A percentile compares a stretch with the other conserved stretches of the same genome.
Evolutionary conservation across 1,284 basidiomycete genomes (phyloP).

Genomic region (Pyrrhoderma lamaoense): DNA sequence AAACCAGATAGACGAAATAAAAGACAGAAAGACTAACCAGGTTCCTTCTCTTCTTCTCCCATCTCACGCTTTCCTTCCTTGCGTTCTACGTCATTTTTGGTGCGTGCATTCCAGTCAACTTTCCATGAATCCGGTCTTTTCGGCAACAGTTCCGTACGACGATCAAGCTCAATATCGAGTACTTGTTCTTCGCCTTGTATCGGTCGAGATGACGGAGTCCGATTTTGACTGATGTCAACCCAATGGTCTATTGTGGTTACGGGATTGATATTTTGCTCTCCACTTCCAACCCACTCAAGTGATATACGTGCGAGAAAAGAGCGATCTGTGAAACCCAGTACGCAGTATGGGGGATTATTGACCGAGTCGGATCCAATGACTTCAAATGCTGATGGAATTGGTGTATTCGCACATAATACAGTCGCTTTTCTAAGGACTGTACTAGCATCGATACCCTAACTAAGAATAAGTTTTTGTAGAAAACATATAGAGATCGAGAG

Average conservation of each 20-base stretch:
- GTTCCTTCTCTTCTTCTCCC: neutral
- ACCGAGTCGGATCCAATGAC: conserved; percentile 28
- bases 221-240: conserved; percentile 58
- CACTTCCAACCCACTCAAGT: conserved; percentile 39
- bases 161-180: conserved; percentile 64
- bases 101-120: conserved; percentile 20
- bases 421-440: conserved; percentile 44
- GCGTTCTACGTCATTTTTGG: neutral
- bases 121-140: conserved; percentile 19
- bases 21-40: neutral
- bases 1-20: neutral
- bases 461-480: conserved; percentile 8
- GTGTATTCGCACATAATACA: conserved; percentile 39
- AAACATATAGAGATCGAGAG: conserved; percentile 10
- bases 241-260: conserved; percentile 57
- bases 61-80: neutral
- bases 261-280: conserved; percentile 28
- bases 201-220: conserved; percentile 28
- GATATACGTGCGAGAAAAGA: conserved; percentile 60
- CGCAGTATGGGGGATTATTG: conserved; percentile 48
- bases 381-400: conserved; percentile 29
- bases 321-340: conserved; percentile 46
- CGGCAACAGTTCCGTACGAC: conserved; percentile 46
- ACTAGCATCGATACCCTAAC: conserved; percentile 46
- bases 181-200: conserved; percentile 63